Evolutionary conservation across 768 basidiomycete genomes (phyloP), one percentile per base, ranked within the genome.

Genomic region (Mrakia gelida): DNA sequence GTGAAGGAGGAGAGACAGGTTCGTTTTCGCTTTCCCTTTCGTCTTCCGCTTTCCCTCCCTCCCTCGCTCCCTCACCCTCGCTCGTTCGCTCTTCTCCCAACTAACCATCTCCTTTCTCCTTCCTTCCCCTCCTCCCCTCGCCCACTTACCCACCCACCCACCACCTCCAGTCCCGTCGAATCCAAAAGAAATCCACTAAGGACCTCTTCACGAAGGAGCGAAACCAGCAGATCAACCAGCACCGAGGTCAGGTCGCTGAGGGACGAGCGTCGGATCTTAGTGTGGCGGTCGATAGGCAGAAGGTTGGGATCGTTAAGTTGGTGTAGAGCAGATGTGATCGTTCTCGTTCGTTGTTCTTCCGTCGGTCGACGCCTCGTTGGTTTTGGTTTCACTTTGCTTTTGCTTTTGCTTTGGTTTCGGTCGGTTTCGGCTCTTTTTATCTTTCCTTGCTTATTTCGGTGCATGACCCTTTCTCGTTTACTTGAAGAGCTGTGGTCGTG

Each of bases 161-260:
- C 3, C 65, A 38, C 71, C n/a, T 49, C 28, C 67, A 85, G 84
- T 79, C 84, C 32, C 82, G 87, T 7, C 83, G 87, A 16, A 80
- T 75, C 8, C 86, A 87, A 82, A 87, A 87, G 82, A 87, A 86
- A 81, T 73, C 82, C 0, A 84, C 84, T 41, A 86, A 85, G 80
- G 84, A 85, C 52, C 80, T 85, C 7, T 87, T 87, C 80, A 81
- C 81, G 0, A 80, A 78, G 52, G 87, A 87, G 80, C 79, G 85
- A 1, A 85, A 85, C 75, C 79, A 81, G 65, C 86, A 86, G 81
- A 80, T 86, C 52, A 81, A 81, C n/a, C 81, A 77, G 28, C 84
- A 84, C 56, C 80, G 79, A 67, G 83, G 82, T 80, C 73, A 81
- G 73, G 84, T 85, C 32, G 81, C 81, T 49, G 81, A 81, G 54